Conservation (phyloP, 148 eudicot species). For the Vaccinium macrocarpon region DNA sequence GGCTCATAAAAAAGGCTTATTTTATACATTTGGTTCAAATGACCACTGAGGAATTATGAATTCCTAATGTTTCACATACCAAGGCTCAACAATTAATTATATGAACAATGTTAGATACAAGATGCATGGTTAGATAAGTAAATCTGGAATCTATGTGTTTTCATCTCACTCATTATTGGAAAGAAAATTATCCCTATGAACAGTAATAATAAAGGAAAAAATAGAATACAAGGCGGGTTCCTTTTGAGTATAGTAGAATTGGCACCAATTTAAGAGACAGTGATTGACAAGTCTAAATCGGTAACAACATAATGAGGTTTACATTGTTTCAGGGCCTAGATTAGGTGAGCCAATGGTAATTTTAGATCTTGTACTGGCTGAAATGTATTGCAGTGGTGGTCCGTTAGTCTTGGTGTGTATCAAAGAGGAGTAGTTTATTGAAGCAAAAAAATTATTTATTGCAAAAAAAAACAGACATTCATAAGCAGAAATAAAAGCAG, state of each 20-base stretch:
- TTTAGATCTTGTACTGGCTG: neutral
- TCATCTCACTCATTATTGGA: neutral
- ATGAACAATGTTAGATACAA: neutral
- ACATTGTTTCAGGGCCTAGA: neutral
- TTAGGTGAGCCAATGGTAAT: neutral
- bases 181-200: neutral
- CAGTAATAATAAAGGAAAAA: neutral
- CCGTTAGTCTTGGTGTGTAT: neutral
- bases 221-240: neutral
- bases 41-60: constrained; percentile 3
- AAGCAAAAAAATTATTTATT: neutral
- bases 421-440: neutral
- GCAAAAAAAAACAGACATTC: neutral
- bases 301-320: neutral
- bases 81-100: neutral
- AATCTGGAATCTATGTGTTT: neutral
- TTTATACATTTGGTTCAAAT: neutral
- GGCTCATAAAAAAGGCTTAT: neutral
- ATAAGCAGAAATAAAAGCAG: neutral
- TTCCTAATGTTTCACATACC: neutral
- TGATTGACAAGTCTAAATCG: neutral
- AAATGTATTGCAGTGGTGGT: neutral
- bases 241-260: neutral
- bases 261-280: neutral
- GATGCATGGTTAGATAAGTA: neutral